Evolutionary conservation across 2,329 filamentous ascomycete genomes (phyloP), one percentile per base, ranked within the genome.

Genomic region (Cytospora mali): DNA sequence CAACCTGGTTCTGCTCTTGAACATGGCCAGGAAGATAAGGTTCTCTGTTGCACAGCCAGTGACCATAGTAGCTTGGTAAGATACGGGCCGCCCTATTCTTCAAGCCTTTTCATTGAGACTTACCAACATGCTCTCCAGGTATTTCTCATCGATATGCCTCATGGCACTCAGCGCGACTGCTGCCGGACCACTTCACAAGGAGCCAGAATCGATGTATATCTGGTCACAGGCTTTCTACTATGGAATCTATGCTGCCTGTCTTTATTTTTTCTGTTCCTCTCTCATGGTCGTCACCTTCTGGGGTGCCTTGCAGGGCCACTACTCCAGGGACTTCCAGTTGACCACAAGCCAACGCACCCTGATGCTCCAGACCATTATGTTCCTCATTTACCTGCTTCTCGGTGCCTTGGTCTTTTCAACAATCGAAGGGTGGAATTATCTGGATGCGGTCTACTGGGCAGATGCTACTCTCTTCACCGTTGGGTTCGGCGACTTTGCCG

Each of bases 201-300:
- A 75, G 64, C 80, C 69, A 55, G 73, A 56, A 71, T 78, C 61
- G 66, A 82, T 79, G 67, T 88, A 90, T 66, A 78, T 87, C 54
- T 86, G 84, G 81, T 92, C 91, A 0, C 90, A 96, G 73, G 92
- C 91, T 0, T 97, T 91, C 71, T 97, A 89, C 83, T 96, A 96
- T 71, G 93, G 87, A 28, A 82, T 96, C 21, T 91, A 92, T 69
- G 88, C 92, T 3, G 90, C 92, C 6, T 77, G 86, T 3, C 82
- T 96, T 23, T 97, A 97, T 75, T 89, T 94, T 61, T 71, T 94
- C 18, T 89, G 91, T 58, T 89, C 91, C 0, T 85, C 89, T 52
- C 81, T 96, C 42, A 87, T 97, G 75, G 84, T 89, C 67, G 75
- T 92, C 61, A 97, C 94, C 25, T 92, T 94, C 77, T 82, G 88